Percentiles rank a stretch among this genome's conserved stretches.
Conservation (phyloP, 805 yeast species). For the Citeromyces nyonsensis region DNA sequence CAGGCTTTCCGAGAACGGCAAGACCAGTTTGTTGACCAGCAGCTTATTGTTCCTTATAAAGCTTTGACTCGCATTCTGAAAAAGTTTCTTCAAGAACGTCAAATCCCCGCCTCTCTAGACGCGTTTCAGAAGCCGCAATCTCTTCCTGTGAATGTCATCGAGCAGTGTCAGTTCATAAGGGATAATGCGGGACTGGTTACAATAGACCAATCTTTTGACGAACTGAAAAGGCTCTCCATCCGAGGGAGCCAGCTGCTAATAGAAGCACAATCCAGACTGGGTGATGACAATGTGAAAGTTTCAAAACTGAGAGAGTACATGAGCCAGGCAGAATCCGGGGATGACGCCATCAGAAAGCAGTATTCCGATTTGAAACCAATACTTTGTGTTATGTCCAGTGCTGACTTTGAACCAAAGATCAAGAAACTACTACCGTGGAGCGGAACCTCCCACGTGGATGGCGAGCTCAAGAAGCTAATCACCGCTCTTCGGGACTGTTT, state of each 20-base stretch:
- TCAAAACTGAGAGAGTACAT: slow-evolving; percentile 30
- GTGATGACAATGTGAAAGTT: slow-evolving; percentile 21
- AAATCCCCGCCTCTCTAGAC: slow-evolving; percentile 51
- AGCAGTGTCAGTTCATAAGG: slow-evolving; percentile 37
- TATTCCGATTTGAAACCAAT: slow-evolving; percentile 30
- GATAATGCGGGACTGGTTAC: slow-evolving; percentile 33
- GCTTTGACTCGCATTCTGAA: slow-evolving; percentile 27
- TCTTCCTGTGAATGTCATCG: slow-evolving; percentile 40
- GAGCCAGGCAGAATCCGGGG: slow-evolving; percentile 46
- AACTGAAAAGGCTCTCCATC: slow-evolving; percentile 35
- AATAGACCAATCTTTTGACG: slow-evolving; percentile 21
- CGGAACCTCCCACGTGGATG: slow-evolving; percentile 14
- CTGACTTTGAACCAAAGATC: slow-evolving; percentile 11
- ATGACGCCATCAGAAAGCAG: slow-evolving; percentile 29
- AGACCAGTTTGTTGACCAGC: slow-evolving; percentile 28
- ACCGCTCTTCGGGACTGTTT: slow-evolving; percentile 20
- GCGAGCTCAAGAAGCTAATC: slow-evolving; percentile 14
- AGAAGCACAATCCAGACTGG: slow-evolving; percentile 27
- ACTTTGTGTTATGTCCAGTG: slow-evolving; percentile 25
- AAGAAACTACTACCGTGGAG: slow-evolving; percentile 12
- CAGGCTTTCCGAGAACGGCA: slow-evolving; percentile 57
- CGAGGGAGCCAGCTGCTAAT: slow-evolving; percentile 35
- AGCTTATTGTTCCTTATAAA: slow-evolving; percentile 28
- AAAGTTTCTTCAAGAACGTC: slow-evolving; percentile 26
- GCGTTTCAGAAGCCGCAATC: slow-evolving; percentile 38